These are phyloP conservation scores for Nidula niveotomentosa DNA, from an alignment of 1,284 basidiomycete species.

Conservation along the genomic window DNA sequence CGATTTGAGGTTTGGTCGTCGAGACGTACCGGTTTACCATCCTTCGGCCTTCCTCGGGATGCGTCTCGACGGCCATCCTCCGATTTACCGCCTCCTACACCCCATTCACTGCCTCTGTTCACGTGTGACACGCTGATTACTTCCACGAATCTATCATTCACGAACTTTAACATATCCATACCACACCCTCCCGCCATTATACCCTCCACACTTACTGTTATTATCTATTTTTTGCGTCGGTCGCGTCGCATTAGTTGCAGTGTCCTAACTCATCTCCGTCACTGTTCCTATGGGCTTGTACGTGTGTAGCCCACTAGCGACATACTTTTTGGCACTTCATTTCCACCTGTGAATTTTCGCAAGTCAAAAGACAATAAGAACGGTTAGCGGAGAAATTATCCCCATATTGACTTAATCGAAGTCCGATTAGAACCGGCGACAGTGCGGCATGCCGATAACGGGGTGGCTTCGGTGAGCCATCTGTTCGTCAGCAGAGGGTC, in stretches of 20 bases:
- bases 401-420: conserved; percentile 7
- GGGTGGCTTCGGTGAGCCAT: conserved; percentile 3
- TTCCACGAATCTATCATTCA: conserved; percentile 23
- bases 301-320: conserved; percentile 5
- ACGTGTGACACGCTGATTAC: conserved; percentile 27
- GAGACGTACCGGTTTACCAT: conserved; percentile 31
- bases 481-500: conserved; percentile 3
- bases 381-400: conserved; percentile 14
- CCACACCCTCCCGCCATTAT: conserved; percentile 21
- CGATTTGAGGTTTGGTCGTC: conserved; percentile 27
- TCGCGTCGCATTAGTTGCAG: conserved; percentile 8
- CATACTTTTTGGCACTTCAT: conserved; percentile 15
- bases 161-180: conserved; percentile 24
- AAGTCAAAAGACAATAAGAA: conserved; percentile 17
- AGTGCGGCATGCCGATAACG: conserved; percentile 12
- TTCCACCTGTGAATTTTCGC: conserved; percentile 11
- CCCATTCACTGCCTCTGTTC: conserved; percentile 7
- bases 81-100: background rate
- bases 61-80: conserved; percentile 33
- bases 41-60: conserved; percentile 24
- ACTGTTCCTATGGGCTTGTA: conserved; percentile 19
- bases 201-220: conserved; percentile 22
- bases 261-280: conserved; percentile 12
- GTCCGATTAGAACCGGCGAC: conserved; percentile 16
- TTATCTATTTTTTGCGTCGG: conserved; percentile 10